Conservation (phyloP, 805 yeast genomes). For the Nakazawaea wyomingensis region DNA sequence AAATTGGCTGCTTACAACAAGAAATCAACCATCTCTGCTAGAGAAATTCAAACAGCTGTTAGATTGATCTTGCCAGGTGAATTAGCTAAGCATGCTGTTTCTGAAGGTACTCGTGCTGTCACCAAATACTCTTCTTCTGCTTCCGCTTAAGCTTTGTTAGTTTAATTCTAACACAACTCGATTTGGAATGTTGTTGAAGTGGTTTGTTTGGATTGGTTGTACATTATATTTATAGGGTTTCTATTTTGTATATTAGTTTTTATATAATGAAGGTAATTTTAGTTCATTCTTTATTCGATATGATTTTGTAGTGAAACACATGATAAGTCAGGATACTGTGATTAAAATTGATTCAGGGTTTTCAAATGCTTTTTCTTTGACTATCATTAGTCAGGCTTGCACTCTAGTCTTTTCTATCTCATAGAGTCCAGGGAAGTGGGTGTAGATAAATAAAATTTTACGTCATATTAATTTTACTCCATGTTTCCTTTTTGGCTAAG, state of each 20-base stretch:
- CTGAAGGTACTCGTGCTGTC: constrained; percentile 98
- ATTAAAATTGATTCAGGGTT: too few relatives aligned
- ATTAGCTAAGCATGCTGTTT: constrained; percentile 96
- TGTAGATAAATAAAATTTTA: too few relatives aligned
- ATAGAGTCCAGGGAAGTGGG: too few relatives aligned
- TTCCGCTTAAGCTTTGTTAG: constrained; percentile 26
- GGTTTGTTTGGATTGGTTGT: constrained; percentile 1
- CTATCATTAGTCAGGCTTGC: too few relatives aligned
- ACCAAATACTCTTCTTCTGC: constrained; percentile 83
- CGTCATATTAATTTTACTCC: too few relatives aligned
- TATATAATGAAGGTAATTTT: constrained; percentile 12
- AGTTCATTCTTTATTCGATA: constrained; percentile 1
- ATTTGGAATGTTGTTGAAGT: neutral
- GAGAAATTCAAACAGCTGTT: constrained; percentile 98
- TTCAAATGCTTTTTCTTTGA: too few relatives aligned
- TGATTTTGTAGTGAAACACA: too few relatives aligned
- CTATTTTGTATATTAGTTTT: constrained; percentile 14
- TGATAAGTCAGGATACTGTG: too few relatives aligned
- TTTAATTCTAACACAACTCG: neutral
- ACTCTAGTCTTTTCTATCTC: too few relatives aligned
- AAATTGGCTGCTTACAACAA: constrained; percentile 98
- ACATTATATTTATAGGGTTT: constrained; percentile 12
- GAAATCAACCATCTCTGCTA: constrained; percentile 95
- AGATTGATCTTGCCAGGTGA: constrained; percentile 98
- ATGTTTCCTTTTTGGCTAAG: too few relatives aligned